Percentiles rank a stretch among this genome's conserved stretches.
These are phyloP conservation scores for Pleurotus ostreatus DNA, from an alignment of 768 basidiomycete genomes.

Conservation along the genomic window DNA sequence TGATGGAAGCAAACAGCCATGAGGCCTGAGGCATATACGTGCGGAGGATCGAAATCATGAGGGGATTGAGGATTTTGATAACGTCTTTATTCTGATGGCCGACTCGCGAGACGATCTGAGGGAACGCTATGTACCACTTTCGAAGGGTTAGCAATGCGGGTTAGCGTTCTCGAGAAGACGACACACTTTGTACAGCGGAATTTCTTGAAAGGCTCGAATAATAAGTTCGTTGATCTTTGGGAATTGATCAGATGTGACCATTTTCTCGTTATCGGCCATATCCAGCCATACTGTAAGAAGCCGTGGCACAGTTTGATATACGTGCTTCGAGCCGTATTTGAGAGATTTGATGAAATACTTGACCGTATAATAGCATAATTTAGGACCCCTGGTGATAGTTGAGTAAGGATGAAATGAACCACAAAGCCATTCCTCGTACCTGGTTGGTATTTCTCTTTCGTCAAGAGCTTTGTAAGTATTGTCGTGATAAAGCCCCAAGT, in stretches of 20 bases:
- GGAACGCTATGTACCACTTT: constrained; percentile 95
- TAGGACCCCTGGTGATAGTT: constrained; percentile 41
- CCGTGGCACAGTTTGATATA: constrained; percentile 93
- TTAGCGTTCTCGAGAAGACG: not conserved
- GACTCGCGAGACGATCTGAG: constrained; percentile 94
- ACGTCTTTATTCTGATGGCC: constrained; percentile 67
- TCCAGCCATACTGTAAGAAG: constrained; percentile 95
- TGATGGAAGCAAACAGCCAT: constrained; percentile 88
- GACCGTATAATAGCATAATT: constrained; percentile 65
- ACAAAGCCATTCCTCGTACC: constrained; percentile 28
- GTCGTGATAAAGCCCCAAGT: constrained; percentile 88
- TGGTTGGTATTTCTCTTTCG: constrained; percentile 34
- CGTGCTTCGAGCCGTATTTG: constrained; percentile 84
- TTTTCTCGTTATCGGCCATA: constrained; percentile 57
- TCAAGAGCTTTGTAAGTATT: constrained; percentile 60
- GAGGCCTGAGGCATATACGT: constrained; percentile 87
- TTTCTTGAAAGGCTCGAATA: constrained; percentile 46
- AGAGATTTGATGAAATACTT: constrained; percentile 69
- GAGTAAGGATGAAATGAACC: not conserved
- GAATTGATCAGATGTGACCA: constrained; percentile 34
- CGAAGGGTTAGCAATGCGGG: not conserved
- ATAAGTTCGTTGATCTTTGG: constrained; percentile 55
- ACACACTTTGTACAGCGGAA: constrained; percentile 78
- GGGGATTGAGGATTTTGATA: constrained; percentile 50
- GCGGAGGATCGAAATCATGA: constrained; percentile 72